These are phyloP conservation scores for Cystobasidium ongulense DNA, from an alignment of 768 basidiomycete genomes.

Conservation along the genomic window DNA sequence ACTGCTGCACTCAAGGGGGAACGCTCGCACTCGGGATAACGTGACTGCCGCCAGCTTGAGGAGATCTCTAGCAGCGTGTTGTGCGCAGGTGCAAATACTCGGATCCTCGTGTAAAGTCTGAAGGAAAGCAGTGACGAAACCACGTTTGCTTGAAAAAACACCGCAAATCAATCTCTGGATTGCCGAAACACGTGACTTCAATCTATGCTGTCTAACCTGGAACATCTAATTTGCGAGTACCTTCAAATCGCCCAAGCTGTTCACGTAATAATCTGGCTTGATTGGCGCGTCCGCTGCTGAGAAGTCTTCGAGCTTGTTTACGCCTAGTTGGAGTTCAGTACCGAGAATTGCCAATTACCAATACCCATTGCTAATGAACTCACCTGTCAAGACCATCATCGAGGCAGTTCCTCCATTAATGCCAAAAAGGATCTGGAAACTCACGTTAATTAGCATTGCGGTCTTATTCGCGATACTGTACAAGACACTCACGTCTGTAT, in stretches of 20 bases:
- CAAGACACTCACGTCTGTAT: constrained; percentile 57
- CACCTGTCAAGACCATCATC: constrained; percentile 85
- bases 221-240: constrained; percentile 8
- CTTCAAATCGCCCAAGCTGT: constrained; percentile 64
- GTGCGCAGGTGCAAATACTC: too few relatives aligned
- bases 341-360: background rate
- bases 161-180: too few relatives aligned
- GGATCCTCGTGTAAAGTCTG: background rate
- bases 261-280: constrained; percentile 72
- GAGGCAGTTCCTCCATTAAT: constrained; percentile 75
- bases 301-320: constrained; percentile 66
- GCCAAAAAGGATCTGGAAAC: constrained; percentile 65
- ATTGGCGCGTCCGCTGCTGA: constrained; percentile 61
- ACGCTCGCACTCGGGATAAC: too few relatives aligned
- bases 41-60: too few relatives aligned
- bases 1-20: too few relatives aligned
- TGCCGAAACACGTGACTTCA: background rate
- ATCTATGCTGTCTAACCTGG: background rate
- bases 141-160: background rate
- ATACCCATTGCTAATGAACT: constrained; percentile 30
- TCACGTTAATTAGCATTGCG: too few relatives aligned
- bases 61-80: too few relatives aligned
- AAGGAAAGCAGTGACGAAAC: background rate
- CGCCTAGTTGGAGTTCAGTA: constrained; percentile 51
- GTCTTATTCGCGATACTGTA: background rate